Evolutionary conservation across 768 basidiomycete genomes (phyloP).

Genomic region (Boletus huronensis): DNA sequence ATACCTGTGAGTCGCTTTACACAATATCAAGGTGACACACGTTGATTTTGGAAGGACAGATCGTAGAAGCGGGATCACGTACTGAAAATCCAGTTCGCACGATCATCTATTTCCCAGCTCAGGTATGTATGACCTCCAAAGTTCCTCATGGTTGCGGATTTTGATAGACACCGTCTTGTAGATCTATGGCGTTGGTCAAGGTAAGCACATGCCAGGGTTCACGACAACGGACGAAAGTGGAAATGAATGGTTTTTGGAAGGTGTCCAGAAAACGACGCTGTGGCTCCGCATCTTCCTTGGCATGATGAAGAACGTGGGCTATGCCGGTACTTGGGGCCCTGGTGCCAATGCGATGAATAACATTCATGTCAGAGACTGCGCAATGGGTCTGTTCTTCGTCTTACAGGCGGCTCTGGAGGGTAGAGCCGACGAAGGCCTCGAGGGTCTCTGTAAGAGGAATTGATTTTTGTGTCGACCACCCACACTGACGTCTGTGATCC

Average conservation of each 20-base stretch:
- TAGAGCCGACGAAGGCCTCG: slow-evolving; percentile 38
- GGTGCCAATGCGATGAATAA: slow-evolving; percentile 38
- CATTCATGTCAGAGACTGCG: slow-evolving; percentile 41
- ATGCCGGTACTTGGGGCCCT: slow-evolving; percentile 42
- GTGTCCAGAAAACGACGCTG: slow-evolving; percentile 36
- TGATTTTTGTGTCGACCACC: no score
- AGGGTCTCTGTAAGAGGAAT: slow-evolving; percentile 38
- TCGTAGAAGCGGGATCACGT: slow-evolving; percentile 40
- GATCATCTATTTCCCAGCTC: slow-evolving; percentile 39
- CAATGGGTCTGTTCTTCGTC: slow-evolving; percentile 32
- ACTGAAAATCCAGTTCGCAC: slow-evolving; percentile 42
- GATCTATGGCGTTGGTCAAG: slow-evolving; percentile 44
- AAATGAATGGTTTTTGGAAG: slow-evolving; percentile 8
- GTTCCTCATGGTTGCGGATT: not conserved
- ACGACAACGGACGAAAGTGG: not conserved
- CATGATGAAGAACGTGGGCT: slow-evolving; percentile 31
- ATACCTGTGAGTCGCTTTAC: slow-evolving; percentile 21
- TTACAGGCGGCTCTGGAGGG: slow-evolving; percentile 41
- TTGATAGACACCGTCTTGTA: slow-evolving; percentile 12
- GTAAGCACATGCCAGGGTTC: slow-evolving; percentile 14
- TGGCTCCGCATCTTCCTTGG: slow-evolving; percentile 37
- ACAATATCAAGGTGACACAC: not conserved
- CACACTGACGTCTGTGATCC: not conserved
- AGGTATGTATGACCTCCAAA: slow-evolving; percentile 15
- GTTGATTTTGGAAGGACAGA: slow-evolving; percentile 16